A percentile compares a stretch with the other conserved stretches of the same genome.
Evolutionary conservation across 2,329 filamentous ascomycete genomes (phyloP).

Genomic region (Colletotrichum sp.): DNA sequence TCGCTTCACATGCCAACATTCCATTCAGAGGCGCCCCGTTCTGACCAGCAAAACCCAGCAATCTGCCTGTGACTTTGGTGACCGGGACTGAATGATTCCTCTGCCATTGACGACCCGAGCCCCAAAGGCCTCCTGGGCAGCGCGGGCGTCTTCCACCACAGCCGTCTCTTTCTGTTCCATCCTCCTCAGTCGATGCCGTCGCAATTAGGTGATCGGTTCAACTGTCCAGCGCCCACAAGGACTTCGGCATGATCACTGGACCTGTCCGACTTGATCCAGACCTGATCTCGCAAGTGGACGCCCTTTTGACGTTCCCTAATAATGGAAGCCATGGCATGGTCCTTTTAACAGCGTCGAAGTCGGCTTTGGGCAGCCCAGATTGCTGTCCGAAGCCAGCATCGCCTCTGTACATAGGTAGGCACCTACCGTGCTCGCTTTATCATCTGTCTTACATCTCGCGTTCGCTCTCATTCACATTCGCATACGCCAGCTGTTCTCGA

Average conservation of each 20-base stretch:
- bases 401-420: neutral
- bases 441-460: neutral
- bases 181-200: neutral
- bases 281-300: neutral
- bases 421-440: neutral
- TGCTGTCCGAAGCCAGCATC: neutral
- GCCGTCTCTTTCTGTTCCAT: neutral
- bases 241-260: neutral
- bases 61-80: neutral
- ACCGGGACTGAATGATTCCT: neutral
- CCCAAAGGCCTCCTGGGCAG: neutral
- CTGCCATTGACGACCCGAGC: neutral
- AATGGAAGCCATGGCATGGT: neutral
- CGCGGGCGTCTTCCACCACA: neutral
- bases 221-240: neutral
- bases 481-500: neutral
- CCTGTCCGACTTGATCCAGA: neutral
- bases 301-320: neutral
- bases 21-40: neutral
- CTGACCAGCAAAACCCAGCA: neutral
- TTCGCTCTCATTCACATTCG: neutral
- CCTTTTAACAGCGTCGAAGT: neutral
- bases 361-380: neutral
- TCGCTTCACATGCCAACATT: neutral
- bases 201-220: neutral